Percentiles rank a stretch among this genome's conserved stretches.
These are phyloP conservation scores for Collybia sp. DNA, from an alignment of 768 basidiomycete species.

Conservation along the genomic window DNA sequence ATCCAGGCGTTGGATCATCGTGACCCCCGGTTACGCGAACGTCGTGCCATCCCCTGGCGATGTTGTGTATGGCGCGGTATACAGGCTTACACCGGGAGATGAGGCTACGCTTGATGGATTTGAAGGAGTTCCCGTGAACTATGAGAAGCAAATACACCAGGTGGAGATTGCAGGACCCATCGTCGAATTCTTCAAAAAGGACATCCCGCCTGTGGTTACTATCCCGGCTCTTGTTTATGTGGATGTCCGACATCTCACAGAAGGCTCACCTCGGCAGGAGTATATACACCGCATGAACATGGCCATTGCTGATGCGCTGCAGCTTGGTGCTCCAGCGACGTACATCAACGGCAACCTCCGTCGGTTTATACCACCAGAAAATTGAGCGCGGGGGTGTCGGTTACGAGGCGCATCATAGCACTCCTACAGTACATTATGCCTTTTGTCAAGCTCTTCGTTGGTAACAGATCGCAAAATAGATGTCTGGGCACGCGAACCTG, in stretches of 20 bases:
- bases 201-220: too few relatives aligned
- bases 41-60: constrained; percentile 36
- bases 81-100: constrained; percentile 34
- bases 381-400: neutral
- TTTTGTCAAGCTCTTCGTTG: too few relatives aligned
- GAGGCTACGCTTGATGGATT: constrained; percentile 36
- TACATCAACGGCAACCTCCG: constrained; percentile 46
- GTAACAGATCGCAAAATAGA: too few relatives aligned
- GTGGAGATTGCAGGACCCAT: constrained; percentile 11
- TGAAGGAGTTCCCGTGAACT: constrained; percentile 32
- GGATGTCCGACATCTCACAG: constrained; percentile 25
- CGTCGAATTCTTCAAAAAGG: too few relatives aligned
- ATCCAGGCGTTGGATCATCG: constrained; percentile 47
- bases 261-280: constrained; percentile 30
- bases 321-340: constrained; percentile 30
- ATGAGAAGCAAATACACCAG: constrained; percentile 28
- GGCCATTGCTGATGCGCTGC: constrained; percentile 36
- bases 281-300: constrained; percentile 43
- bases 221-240: constrained; percentile 36
- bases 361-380: constrained; percentile 29
- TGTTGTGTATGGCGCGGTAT: constrained; percentile 35
- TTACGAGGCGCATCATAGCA: too few relatives aligned
- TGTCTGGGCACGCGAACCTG: too few relatives aligned
- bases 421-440: too few relatives aligned
- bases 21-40: constrained; percentile 37